These are phyloP conservation scores for Escovopsis sp. DNA, from an alignment of 2,329 filamentous ascomycete species.

Conservation along the genomic window DNA sequence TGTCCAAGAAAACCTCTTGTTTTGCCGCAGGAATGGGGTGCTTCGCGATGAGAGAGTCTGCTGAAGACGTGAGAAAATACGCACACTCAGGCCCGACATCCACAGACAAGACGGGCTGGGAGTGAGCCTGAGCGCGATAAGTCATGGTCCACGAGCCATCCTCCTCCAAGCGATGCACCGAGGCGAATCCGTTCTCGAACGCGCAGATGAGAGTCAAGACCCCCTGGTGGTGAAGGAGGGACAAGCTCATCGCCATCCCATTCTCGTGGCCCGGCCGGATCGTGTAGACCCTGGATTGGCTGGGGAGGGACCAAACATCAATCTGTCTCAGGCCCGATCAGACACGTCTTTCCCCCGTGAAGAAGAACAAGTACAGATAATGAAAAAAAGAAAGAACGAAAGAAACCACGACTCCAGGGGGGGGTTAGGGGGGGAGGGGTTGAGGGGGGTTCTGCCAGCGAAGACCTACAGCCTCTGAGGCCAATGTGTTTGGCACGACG, in stretches of 20 bases:
- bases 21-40: slow-evolving; percentile 44
- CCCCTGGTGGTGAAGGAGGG: slow-evolving; percentile 37
- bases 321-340: slow-evolving; percentile 30
- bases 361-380: neutral
- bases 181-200: slow-evolving; percentile 72
- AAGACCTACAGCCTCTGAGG: slow-evolving; percentile 49
- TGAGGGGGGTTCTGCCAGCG: neutral
- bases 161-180: slow-evolving; percentile 41
- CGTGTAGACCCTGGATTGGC: slow-evolving; percentile 51
- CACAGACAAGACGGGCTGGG: slow-evolving; percentile 69
- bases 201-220: slow-evolving; percentile 54
- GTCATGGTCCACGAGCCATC: slow-evolving; percentile 31
- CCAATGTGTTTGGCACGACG: slow-evolving; percentile 66
- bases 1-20: slow-evolving; percentile 9
- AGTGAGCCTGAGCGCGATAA: slow-evolving; percentile 55
- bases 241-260: slow-evolving; percentile 83
- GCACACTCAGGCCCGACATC: slow-evolving; percentile 34
- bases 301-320: slow-evolving; percentile 73
- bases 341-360: neutral
- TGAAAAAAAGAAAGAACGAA: too few species aligned
- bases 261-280: slow-evolving; percentile 34
- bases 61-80: slow-evolving; percentile 65
- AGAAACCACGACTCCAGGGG: too few species aligned
- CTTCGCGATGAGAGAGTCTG: slow-evolving; percentile 65
- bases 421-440: neutral